These are phyloP conservation scores for Kwoniella sp. DNA, from an alignment of 768 basidiomycete species.

Conservation along the genomic window DNA sequence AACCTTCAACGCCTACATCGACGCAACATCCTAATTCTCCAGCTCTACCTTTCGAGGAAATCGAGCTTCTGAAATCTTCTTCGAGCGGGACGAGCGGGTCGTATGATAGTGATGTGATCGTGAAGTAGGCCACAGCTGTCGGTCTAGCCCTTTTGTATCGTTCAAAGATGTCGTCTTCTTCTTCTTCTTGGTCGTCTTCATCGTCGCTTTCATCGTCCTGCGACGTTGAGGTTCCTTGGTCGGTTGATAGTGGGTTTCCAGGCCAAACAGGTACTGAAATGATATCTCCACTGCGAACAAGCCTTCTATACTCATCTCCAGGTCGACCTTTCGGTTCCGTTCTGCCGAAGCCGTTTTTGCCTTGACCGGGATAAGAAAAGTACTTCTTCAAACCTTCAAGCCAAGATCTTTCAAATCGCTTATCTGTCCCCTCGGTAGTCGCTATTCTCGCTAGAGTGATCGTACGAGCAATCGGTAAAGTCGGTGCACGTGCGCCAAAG, in stretches of 20 bases:
- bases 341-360: too few relatives aligned
- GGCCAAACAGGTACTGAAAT: constrained; percentile 43
- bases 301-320: constrained; percentile 8
- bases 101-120: constrained; percentile 74
- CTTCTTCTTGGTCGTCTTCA: constrained; percentile 5
- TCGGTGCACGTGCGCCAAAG: constrained; percentile 46
- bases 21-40: constrained; percentile 85
- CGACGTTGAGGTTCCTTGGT: constrained; percentile 41
- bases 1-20: constrained; percentile 61
- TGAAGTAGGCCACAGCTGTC: constrained; percentile 68
- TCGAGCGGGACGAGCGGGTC: constrained; percentile 60
- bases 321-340: too few relatives aligned
- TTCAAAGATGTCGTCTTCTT: constrained; percentile 7
- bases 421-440: constrained; percentile 46
- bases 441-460: constrained; percentile 50
- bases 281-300: constrained; percentile 50
- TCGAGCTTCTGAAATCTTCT: constrained; percentile 50
- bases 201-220: constrained; percentile 63
- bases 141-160: background rate
- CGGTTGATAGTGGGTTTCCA: constrained; percentile 58
- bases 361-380: constrained; percentile 26
- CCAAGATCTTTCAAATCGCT: constrained; percentile 51
- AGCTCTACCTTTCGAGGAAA: constrained; percentile 60
- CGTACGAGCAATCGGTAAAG: constrained; percentile 46
- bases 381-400: constrained; percentile 31